Evolutionary conservation across 1,139 yeast species (phyloP), one percentile per base, ranked within the genome.

Genomic region (Candida gigantensis): DNA sequence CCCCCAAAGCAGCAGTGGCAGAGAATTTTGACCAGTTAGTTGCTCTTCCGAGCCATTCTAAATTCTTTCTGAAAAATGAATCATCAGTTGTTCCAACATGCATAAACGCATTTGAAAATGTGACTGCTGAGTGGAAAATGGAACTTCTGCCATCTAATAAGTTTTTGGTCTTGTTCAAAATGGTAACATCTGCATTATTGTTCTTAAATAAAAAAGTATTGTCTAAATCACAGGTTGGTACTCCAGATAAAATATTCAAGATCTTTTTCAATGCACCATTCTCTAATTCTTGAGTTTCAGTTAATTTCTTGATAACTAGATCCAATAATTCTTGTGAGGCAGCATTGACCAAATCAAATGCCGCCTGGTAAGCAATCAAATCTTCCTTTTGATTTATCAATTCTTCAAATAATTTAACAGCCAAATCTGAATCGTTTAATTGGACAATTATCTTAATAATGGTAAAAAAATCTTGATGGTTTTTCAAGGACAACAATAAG

Each of bases 1-100:
- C 98, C 58, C 99, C 99, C 42, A 94, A 72, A 10, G 97, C 97
- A 13, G 98, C 98, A 20, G 98, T 92, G 5, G 98, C 97, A 1
- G 96, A 81, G 58, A 92, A 92, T 58, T 92, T 92, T 6, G 97
- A 90, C 99, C 99, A 92, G 62, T 90, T 90, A 35, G 94, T 84
- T 9, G 98, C 97, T 65, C 89, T 88, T 25, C 96, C 95, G 49
- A 92, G 73, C 97, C 97, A 94, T 54, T 92, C 97, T 51, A 90
- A 72, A 56, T 92, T 92, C 34, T 85, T 78, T 59, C 96, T 77
- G 63, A 92, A 86, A 55, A 92, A 92, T 2, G 92, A 81, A 59
- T 92, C 97, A 51, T 89, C 95, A 15, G 97, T 88, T 8, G 99
- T 94, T 44, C 98, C 98, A 21, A 95, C 90, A 61, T 90, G 96